Evolutionary conservation across 495 filamentous ascomycete genomes (phyloP), one percentile per base, ranked within the genome.

Genomic region (Xylaria acuta): DNA sequence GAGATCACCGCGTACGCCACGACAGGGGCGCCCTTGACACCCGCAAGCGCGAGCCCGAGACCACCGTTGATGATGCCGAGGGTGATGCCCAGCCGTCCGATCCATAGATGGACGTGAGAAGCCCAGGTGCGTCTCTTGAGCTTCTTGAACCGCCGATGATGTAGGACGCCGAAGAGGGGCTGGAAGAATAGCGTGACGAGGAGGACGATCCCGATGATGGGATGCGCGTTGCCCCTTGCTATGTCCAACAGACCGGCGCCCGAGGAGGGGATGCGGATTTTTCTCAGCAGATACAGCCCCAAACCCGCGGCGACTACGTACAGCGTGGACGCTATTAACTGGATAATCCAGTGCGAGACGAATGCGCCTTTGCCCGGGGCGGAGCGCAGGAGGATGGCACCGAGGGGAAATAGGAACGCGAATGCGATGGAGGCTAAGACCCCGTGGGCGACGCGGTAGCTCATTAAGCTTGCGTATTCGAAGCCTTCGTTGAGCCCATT

Each of bases 61-160:
- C 88, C 91, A 34, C 87, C 92, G 79, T 94, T 93, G 68, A 92
- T 83, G 58, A 93, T 87, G 1, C 89, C 92, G 5, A 92, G 80
- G 0, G 86, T 81, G 27, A 94, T 84, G 18, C 88, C 74, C n/a
- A 80, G 36, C 0, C 92, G 86, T 1, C 92, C 92, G 72, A 87
- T 84, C 90, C 91, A 92, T 53, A 91, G 83, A 78, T 94, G 92
- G 12, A 83, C 67, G 72, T 89, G 81, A 1, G 85, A 87, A 82
- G 85, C 87, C 5, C 82, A 45, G 22, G 86, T 86, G 47, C 89
- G 88, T 0, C 79, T 74, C 9, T 76, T 69, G 1, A 81, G 77
- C 59, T 80, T 82, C 32, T 82, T 82, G 80, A 83, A 92, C 49
- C 81, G 83, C 58, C 81, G 72, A 77, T 94, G 92, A 71, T 94